Base-by-base conservation (phyloP, 129 eudicot species). In the Erigeron canadensis region DNA sequence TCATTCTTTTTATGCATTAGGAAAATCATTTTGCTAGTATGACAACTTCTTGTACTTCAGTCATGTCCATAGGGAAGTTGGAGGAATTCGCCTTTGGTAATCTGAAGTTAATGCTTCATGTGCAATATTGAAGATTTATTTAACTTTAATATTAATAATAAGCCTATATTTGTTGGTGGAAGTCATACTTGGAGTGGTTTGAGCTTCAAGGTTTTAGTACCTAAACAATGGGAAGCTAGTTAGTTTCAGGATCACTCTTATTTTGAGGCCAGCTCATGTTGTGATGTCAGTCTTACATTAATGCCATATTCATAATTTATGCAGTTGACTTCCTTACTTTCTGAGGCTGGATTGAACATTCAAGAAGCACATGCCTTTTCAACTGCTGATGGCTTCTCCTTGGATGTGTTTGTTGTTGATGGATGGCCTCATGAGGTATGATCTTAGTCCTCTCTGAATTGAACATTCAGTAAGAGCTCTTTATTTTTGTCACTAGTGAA, bases 311-410 rank as follows among this genome's bases (percentile, higher is more conserved):
- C 10, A 45, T 80, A 21, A 75, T 42, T 63, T 79, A 4, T 83
- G 47, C 87, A 90, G 96, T 82, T 90, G 80, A 87, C 95, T 47
- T 74, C 85, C 59, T 69, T 90, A 58, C 84, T 90, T 73, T 82
- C 91, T 65, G 96, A 90, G 82, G 83, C 83, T 73, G 90, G 95
- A 43, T 78, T 90, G 76, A 90, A 90, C 86, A 90, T 90, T 84
- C 89, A 81, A 77, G 96, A 90, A 78, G 96, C 96, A 67, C 96
- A 90, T 79, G 96, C 84, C 65, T 90, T 90, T 75, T 90, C 96
- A n/a, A 90, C 96, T n/a, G 79, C 78, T 65, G 96, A 90, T 77
- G 96, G 96, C 48, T 90, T 76, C 86, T 90, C 96, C 16, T 77
- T 90, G 81, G 95, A 87, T 90, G 96, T 87, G 71, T 90, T 90